Evolutionary conservation across 83 land plant species (phyloP), one percentile per base, ranked within the genome.

Genomic region (Diphasiastrum complanatum): DNA sequence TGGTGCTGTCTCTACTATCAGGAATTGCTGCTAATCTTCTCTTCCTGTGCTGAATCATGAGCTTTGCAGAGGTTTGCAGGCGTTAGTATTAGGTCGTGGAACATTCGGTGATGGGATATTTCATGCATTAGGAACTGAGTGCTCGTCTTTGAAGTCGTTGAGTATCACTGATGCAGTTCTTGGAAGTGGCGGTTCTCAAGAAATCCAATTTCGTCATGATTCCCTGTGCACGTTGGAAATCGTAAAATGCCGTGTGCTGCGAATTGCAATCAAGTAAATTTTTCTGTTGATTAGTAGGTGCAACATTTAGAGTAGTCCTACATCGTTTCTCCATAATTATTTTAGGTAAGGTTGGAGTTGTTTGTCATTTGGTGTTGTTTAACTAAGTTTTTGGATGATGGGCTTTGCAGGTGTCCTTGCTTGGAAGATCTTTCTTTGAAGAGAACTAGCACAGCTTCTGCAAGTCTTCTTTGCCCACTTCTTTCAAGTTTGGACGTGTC

Each of bases 361-460:
- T n/a, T 18, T n/a, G 2, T 35, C 18, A n/a, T 28, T 64, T 69
- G 38, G 14, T 49, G 2, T 32, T 23, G 43, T 2, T 64, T 3
- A n/a, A 5, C 47, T 43, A 37, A 29, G n/a, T 31, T 41, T 33
- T 68, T 25, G 8, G 41, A 28, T 51, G 47, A 0, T 57, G 46
- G 16, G 45, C 48, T 46, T 50, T 33, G n/a, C 78, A 92, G 98
- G 78, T 92, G 98, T 64, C 85, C 96, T 20, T 85, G 75, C 33
- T 81, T 93, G 48, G 75, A 80, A 66, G 58, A 47, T 14, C 53
- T 93, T 66, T 83, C 86, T 33, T 70, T 93, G 47, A 85, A 71
- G 72, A 86, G 89, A 16, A 79, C 88, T 2, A 78, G 68, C 68
- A 86, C 95, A 81, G 83, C 85, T 41, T 84, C 93, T 66, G 99